phyloP scores from a whole-genome alignment of 2,329 filamentous ascomycete genomes.

The Ceratocystis ficicola region DNA sequence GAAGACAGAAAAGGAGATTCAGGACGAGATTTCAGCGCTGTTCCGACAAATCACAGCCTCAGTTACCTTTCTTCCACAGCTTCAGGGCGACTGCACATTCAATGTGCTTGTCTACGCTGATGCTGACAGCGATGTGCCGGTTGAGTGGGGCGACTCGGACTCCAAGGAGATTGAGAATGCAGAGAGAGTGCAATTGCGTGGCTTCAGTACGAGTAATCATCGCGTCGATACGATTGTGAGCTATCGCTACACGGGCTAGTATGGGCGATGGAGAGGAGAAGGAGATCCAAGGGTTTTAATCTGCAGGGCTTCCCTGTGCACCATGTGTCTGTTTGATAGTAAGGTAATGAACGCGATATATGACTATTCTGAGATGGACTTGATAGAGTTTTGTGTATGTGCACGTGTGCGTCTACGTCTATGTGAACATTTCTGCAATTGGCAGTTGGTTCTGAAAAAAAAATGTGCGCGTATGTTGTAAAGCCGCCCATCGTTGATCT shows the following conservation, averaged over 20 bases:
- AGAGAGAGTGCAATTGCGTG: slow-evolving; percentile 87
- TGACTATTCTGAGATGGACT: not conserved
- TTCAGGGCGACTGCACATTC: slow-evolving; percentile 86
- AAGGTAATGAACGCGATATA: not conserved
- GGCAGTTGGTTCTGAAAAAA: no score
- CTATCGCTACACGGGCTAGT: slow-evolving; percentile 39
- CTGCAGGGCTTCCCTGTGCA: not conserved
- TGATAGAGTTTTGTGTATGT: not conserved
- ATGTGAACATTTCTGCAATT: not conserved
- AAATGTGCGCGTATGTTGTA: no score
- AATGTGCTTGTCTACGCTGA: slow-evolving; percentile 97
- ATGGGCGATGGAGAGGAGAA: not conserved
- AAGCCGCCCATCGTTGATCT: no score
- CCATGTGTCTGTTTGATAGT: slow-evolving; percentile 7
- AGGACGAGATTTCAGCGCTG: slow-evolving; percentile 88
- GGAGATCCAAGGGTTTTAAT: not conserved
- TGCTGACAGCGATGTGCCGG: slow-evolving; percentile 86
- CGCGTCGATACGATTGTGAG: slow-evolving; percentile 91
- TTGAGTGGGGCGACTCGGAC: slow-evolving; percentile 98
- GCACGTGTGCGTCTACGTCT: not conserved
- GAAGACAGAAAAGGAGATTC: slow-evolving; percentile 88
- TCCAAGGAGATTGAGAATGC: slow-evolving; percentile 92
- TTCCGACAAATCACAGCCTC: slow-evolving; percentile 97
- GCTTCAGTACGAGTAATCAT: slow-evolving; percentile 92
- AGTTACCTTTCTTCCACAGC: slow-evolving; percentile 89